Percentiles rank a stretch among this genome's conserved stretches.
These are phyloP conservation scores for Coemansia sp. DNA, from an alignment of 192 early-diverging fungal species.

Conservation along the genomic window DNA sequence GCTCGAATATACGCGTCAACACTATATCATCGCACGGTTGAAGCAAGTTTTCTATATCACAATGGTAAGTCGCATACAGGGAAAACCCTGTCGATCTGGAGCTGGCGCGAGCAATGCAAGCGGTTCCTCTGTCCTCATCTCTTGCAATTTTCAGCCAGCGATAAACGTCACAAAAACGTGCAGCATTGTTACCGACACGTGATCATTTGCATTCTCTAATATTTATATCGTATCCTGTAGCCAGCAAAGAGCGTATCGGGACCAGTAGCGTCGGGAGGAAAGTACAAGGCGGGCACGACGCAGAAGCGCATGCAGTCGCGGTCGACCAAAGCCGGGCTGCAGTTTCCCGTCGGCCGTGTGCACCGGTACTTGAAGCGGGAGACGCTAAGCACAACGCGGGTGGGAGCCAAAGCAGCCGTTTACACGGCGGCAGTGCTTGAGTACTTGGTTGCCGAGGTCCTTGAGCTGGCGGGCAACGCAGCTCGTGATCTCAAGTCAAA, in stretches of 20 bases:
- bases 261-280: conserved; percentile 43
- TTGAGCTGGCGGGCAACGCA: conserved; percentile 91
- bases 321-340: conserved; percentile 53
- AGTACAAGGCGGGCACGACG: conserved; percentile 40
- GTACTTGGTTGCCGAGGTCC: conserved; percentile 89
- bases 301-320: conserved; percentile 53
- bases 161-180: background rate
- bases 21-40: background rate
- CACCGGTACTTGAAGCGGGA: conserved; percentile 87
- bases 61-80: conserved; percentile 10
- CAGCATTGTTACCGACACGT: background rate
- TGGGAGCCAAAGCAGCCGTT: conserved; percentile 87
- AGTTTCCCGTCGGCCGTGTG: conserved; percentile 94
- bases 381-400: conserved; percentile 76
- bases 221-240: conserved; percentile 12
- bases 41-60: background rate
- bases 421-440: conserved; percentile 91
- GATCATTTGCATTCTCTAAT: background rate
- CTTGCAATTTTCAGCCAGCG: background rate
- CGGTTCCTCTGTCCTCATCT: background rate
- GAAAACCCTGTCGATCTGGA: background rate
- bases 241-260: conserved; percentile 51
- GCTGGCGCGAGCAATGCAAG: too few relatives aligned
- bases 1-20: background rate
- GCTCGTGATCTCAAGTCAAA: conserved; percentile 89